Evolutionary conservation across 208 protist genomes (phyloP), one percentile per base, ranked within the genome.

Genomic region (Jaenimonas drosophilae): DNA sequence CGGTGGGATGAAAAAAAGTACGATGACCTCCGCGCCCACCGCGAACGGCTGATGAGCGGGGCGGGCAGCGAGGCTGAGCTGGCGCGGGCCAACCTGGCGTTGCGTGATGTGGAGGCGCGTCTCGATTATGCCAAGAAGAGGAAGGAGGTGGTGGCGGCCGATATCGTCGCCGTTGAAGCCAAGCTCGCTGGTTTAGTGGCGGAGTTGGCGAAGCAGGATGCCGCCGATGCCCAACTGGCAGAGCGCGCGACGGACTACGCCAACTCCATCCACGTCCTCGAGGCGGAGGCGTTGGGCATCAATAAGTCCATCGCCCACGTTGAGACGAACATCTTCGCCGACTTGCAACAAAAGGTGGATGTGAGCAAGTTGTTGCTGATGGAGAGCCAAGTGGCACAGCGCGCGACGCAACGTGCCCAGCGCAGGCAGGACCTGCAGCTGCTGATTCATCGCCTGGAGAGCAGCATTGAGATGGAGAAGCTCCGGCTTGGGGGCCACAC

Each of bases 1-100:
- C 79, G 87, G 59, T 98, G 92, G 88, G 89, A 97, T 30, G 85
- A 93, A 25, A 96, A 94, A 50, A 68, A 83, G 49, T 86, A 93
- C 46, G 64, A 91, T 5, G 71, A 77, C 31, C 67, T 96, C 6
- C 81, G 85, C 23, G 70, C 49, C 4, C 63, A 66, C 33, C 59
- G 73, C 1, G 81, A 96, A 25, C 53, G 66, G 3, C 63, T 96
- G 33, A 25, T 91, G 29, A 57, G 42, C 38, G 88, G 91, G 26
- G 54, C 82, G 1, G 72, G 46, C n/a, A 68, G 69, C 3, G 83
- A 91, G 52, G 74, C 76, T 9, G 84, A 90, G 49, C 39, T 90
- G 43, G 72, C 78, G 25, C 70, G 72, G 4, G 44, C 70, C n/a
- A 73, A 77, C 20, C 76, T 82, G 17, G 65, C 67, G 28, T 52